Base-by-base conservation (phyloP, 2,329 filamentous ascomycete species). In the Cladophialophora bantiana region DNA sequence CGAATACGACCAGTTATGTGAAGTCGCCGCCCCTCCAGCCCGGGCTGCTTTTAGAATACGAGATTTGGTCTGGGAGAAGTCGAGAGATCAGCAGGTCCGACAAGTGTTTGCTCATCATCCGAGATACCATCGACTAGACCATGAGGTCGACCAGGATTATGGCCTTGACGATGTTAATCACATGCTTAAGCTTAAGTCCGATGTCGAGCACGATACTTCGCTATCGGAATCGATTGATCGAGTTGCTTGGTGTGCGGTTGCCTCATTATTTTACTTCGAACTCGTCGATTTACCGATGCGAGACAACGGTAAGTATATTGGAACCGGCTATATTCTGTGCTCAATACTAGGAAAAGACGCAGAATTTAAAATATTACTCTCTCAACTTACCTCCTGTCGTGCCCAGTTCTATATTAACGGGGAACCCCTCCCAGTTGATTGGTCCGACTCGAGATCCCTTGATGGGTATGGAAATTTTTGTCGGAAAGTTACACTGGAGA, bases 181-280 rank as follows among this genome's bases (percentile, higher is more conserved):
- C 36, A 42, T 20, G 45, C 38, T 48, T 48, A 18, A 59, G 40
- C 38, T 38, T 45, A 59, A 32, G 36, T 59, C 38, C 18, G 20
- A 59, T 7, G n/a, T 45, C n/a, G 18, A 20, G 38, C 4, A 32
- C 56, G 36, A 59, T 48, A 31, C 12, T 48, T 59, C 56, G 15
- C 38, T 59, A 34, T 31, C 38, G n/a, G 38, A 48, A 31, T 26
- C 36, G 36, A 59, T 59, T 34, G 56, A 59, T 59, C 36, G 15
- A 12, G 4, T 59, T 12, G 56, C 38, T 48, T n/a, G 26, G 6
- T 48, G 38, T 48, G 38, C 38, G 10, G 12, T 59, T 34, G 56
- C 56, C 7, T 59, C 56, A 7, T 36, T 59, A 20, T 59, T 59
- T 48, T 45, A 59, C 38, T 59, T 59, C 38, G 56, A 59, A 34